Percentiles rank a stretch among this genome's conserved stretches.
These are phyloP conservation scores for Thielaviopsis euricoi DNA, from an alignment of 2,329 filamentous ascomycete genomes.

Conservation along the genomic window DNA sequence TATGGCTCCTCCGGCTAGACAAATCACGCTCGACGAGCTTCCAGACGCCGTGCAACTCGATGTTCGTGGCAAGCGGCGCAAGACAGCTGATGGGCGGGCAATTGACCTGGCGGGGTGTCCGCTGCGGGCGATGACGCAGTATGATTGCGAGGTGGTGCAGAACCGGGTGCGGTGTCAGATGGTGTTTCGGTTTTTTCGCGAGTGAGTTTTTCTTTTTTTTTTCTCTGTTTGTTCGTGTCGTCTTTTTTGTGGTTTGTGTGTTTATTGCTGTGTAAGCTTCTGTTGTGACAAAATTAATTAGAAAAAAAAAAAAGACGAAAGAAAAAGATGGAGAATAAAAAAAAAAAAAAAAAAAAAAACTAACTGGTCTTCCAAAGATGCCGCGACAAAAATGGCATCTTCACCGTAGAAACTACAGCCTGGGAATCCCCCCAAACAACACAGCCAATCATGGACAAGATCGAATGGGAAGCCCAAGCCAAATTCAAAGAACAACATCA, in stretches of 20 bases:
- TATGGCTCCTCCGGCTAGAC: conserved; percentile 43
- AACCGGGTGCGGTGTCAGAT: conserved; percentile 37
- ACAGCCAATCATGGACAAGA: conserved; percentile 9
- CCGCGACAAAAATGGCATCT: conserved; percentile 37
- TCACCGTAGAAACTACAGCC: conserved; percentile 46
- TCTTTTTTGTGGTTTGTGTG: not conserved
- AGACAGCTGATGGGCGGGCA: conserved; percentile 18
- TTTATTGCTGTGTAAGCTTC: no score
- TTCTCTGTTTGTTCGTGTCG: no score
- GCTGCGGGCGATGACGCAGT: conserved; percentile 42
- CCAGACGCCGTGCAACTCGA: conserved; percentile 31
- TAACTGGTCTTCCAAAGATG: conserved; percentile 29
- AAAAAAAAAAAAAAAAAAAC: not conserved
- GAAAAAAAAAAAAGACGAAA: not conserved
- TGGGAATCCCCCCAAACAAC: conserved; percentile 31
- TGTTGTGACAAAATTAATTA: not conserved
- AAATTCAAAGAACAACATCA: not conserved
- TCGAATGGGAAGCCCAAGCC: conserved; percentile 8
- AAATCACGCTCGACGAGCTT: conserved; percentile 36
- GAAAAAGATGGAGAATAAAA: not conserved
- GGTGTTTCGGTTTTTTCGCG: conserved; percentile 42
- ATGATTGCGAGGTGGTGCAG: conserved; percentile 36
- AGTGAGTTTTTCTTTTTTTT: conserved; percentile 33
- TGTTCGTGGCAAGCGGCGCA: conserved; percentile 33
- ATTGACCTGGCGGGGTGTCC: conserved; percentile 39